Evolutionary conservation across 805 yeast species (phyloP).

Genomic region (Teunomyces cretensis): DNA sequence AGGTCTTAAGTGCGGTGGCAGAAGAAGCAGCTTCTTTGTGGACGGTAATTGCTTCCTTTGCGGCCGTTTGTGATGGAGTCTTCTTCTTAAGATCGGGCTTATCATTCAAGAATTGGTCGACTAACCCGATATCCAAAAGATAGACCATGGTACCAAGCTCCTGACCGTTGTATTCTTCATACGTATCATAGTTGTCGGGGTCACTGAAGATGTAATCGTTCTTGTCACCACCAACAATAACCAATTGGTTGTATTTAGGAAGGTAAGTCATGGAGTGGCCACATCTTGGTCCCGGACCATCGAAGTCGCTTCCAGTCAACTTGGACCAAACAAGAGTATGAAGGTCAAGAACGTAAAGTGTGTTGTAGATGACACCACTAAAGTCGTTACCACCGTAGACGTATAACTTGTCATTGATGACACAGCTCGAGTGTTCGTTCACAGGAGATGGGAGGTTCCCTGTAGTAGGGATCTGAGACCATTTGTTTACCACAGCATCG

Average conservation of each 20-base stretch:
- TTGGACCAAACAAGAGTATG: conserved; percentile 71
- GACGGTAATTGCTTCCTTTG: conserved; percentile 1
- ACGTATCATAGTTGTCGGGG: conserved; percentile 50
- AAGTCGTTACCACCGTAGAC: conserved; percentile 87
- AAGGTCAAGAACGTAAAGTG: conserved; percentile 74
- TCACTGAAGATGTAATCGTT: conserved; percentile 60
- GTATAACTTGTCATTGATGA: conserved; percentile 75
- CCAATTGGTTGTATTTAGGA: conserved; percentile 61
- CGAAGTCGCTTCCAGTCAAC: conserved; percentile 40
- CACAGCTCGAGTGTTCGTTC: conserved; percentile 86
- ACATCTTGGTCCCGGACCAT: conserved; percentile 78
- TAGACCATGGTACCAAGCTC: conserved; percentile 57
- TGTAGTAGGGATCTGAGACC: conserved; percentile 70
- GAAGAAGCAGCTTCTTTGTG: background rate
- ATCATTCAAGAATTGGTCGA: conserved; percentile 23
- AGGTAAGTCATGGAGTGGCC: conserved; percentile 86
- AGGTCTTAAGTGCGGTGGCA: conserved; percentile 10
- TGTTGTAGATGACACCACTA: conserved; percentile 65
- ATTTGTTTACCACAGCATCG: conserved; percentile 64
- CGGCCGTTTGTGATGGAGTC: background rate
- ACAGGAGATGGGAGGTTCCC: conserved; percentile 81
- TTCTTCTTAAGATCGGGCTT: background rate
- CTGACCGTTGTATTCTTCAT: conserved; percentile 49
- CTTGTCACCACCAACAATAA: conserved; percentile 92
- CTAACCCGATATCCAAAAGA: conserved; percentile 55